These are phyloP conservation scores for Macrophomina phaseolina DNA, from an alignment of 2,329 filamentous ascomycete genomes.

Conservation along the genomic window DNA sequence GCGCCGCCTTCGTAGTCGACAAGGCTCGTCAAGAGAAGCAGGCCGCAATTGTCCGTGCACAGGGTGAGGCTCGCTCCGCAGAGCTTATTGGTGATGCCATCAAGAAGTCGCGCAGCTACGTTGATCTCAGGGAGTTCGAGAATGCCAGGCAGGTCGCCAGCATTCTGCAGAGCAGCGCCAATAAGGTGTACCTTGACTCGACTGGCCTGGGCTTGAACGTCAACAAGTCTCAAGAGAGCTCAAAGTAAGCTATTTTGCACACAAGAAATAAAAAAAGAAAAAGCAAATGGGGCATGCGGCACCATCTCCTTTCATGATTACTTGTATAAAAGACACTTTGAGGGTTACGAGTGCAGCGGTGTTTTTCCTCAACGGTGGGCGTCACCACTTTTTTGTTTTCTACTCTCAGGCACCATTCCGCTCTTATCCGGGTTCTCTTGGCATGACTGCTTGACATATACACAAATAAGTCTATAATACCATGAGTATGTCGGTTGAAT, in stretches of 20 bases:
- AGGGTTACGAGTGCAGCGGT: not conserved
- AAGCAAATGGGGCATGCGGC: not conserved
- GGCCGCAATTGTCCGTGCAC: conserved; percentile 95
- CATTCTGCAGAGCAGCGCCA: conserved; percentile 86
- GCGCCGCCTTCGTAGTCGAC: conserved; percentile 96
- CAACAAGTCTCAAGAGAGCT: conserved; percentile 48
- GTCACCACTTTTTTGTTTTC: not conserved
- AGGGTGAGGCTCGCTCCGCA: conserved; percentile 97
- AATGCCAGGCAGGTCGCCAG: conserved; percentile 89
- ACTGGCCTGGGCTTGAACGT: conserved; percentile 93
- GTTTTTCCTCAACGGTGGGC: conserved; percentile 1
- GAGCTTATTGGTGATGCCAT: conserved; percentile 98
- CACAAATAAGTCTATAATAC: not conserved
- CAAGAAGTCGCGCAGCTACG: conserved; percentile 98
- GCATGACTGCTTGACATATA: conserved; percentile 27
- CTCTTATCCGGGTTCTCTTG: conserved; percentile 4
- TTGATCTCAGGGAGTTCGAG: conserved; percentile 97
- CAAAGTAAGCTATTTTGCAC: conserved; percentile 8
- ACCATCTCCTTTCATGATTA: conserved; percentile 24
- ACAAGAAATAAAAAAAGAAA: not conserved
- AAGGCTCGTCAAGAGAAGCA: conserved; percentile 99
- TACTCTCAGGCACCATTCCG: not conserved
- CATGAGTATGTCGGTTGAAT: not conserved
- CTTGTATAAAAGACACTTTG: conserved; percentile 11
- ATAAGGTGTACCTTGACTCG: conserved; percentile 92